Conservation (phyloP, 495 filamentous ascomycete genomes). For the Aspergillus mulundensis region DNA sequence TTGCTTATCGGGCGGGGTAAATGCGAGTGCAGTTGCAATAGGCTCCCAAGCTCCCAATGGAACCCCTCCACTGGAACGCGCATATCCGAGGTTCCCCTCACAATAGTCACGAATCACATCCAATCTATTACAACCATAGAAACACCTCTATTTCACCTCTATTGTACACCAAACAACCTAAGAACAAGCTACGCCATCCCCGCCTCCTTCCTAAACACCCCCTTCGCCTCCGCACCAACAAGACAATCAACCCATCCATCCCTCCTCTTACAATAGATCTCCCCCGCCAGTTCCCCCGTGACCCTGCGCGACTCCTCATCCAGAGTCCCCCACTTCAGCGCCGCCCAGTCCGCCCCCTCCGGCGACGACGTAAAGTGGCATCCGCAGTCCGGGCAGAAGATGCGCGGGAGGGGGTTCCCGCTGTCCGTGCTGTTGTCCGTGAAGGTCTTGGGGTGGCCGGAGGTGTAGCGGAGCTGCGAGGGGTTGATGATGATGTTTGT, state of each 20-base stretch:
- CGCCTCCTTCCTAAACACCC: neutral
- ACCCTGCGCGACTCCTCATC: slow-evolving; percentile 16
- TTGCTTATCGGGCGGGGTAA: neutral
- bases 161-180: neutral
- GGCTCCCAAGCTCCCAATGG: no score
- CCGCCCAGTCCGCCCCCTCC: neutral
- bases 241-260: slow-evolving; percentile 22
- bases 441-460: slow-evolving; percentile 21
- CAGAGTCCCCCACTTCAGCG: slow-evolving; percentile 26
- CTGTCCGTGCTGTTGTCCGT: slow-evolving; percentile 10
- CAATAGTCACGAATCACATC: neutral
- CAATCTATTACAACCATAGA: neutral
- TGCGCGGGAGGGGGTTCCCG: slow-evolving; percentile 11
- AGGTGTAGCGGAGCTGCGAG: slow-evolving; percentile 17
- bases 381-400: slow-evolving; percentile 29
- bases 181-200: neutral
- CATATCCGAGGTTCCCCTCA: neutral
- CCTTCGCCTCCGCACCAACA: neutral
- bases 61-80: no score
- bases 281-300: slow-evolving; percentile 13
- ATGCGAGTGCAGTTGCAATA: neutral
- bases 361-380: slow-evolving; percentile 20
- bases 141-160: neutral
- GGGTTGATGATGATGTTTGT: slow-evolving; percentile 24
- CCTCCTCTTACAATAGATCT: slow-evolving; percentile 24